Evolutionary conservation across 805 yeast genomes (phyloP), one percentile per base, ranked within the genome.

Genomic region (Ogataea chonburiensis): DNA sequence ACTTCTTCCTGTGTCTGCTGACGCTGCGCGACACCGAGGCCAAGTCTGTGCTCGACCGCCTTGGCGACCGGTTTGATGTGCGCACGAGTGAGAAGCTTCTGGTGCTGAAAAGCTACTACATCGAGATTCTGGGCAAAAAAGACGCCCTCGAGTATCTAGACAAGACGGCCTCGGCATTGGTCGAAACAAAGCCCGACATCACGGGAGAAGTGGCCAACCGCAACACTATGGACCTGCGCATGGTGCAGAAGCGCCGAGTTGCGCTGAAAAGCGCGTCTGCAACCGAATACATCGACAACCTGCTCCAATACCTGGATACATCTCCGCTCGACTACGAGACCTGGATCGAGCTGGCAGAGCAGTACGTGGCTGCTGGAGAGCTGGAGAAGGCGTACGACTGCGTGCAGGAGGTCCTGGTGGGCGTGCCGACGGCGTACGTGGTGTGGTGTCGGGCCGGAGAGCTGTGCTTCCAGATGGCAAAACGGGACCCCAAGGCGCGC

Each of bases 251-350:
- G 28, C 31, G 49, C 12, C 44, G 40, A 27, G 37, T 43, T 18
- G 34, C 41, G 8, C 51, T 58, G 4, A 28, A 38, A 17, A 38
- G 54, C 47, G 22, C 45, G 42, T 27, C 64, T 55, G 34, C 37
- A 13, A 64, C 60, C 35, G 63, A 60, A n/a, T 85, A 77, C 55
- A 70, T 86, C 28, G 63, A 67, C 22, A 72, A 70, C 35, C 66
- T 89, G 47, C 63, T 66, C 8, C 70, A 66, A 22, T 75, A 71
- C 46, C 60, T 86, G 34, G 81, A 79, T 37, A 61, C 70, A 33
- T 77, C 74, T 48, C 96, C 97, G 1, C 57, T 80, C 14, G 98
- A 93, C 58, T 65, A 75, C 2, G 79, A 82, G 45, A 65, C 83
- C 2, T 87, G 95, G 95, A 69, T 78, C 31, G 95, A 86, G 58